Conservation (phyloP, 2,329 filamentous ascomycete genomes). For the Pseudogymnoascus sp. region DNA sequence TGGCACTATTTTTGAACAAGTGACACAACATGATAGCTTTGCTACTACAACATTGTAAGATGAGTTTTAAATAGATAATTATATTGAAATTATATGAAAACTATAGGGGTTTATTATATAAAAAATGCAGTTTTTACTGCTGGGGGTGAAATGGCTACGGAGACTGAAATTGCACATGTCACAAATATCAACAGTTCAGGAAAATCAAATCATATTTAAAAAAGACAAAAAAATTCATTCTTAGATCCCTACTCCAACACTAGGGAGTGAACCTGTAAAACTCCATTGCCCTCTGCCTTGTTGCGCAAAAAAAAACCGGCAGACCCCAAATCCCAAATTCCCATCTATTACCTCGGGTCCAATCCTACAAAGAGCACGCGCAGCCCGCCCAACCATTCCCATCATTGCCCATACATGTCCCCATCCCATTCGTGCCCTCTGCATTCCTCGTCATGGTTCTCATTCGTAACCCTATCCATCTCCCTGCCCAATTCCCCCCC, state of each 20-base stretch:
- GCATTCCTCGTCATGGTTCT: neutral
- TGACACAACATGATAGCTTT: too few relatives aligned
- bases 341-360: slow-evolving; percentile 18
- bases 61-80: too few relatives aligned
- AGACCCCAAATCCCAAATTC: slow-evolving; percentile 18
- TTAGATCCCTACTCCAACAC: slow-evolving; percentile 3
- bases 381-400: slow-evolving; percentile 23
- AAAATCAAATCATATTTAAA: neutral
- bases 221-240: neutral
- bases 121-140: too few relatives aligned
- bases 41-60: too few relatives aligned
- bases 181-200: slow-evolving; percentile 14
- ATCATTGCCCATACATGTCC: neutral
- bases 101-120: too few relatives aligned
- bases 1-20: too few relatives aligned
- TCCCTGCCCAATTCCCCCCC: neutral
- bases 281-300: slow-evolving; percentile 27
- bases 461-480: neutral
- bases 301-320: slow-evolving; percentile 13
- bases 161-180: neutral
- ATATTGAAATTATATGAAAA: too few relatives aligned
- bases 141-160: too few relatives aligned
- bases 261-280: slow-evolving; percentile 27
- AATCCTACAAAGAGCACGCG: slow-evolving; percentile 27
- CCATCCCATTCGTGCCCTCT: neutral